Conservation (phyloP, 148 eudicot species). For the Rhododendron griersonianum region DNA sequence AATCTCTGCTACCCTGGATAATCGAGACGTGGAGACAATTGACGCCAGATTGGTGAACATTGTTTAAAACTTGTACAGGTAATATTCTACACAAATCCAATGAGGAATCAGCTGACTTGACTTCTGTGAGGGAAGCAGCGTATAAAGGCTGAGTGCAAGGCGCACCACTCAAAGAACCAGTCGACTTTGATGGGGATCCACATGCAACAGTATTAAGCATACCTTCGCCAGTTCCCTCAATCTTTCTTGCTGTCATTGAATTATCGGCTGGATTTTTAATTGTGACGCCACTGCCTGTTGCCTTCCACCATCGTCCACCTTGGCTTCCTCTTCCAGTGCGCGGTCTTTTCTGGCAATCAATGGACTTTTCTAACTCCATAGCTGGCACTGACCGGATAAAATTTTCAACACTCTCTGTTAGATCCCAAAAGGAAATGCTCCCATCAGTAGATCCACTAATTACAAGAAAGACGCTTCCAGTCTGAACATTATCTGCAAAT, state of each 20-base stretch:
- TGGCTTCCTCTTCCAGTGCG: slow-evolving; percentile 99
- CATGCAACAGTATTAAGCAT: slow-evolving; percentile 7
- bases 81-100: slow-evolving; percentile 27
- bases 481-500: slow-evolving; percentile 43
- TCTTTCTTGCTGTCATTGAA: slow-evolving; percentile 13
- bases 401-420: slow-evolving; percentile 55
- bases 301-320: slow-evolving; percentile 96
- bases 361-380: slow-evolving; percentile 45
- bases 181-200: slow-evolving; percentile 23
- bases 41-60: slow-evolving; percentile 92
- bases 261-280: slow-evolving; percentile 19
- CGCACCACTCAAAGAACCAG: slow-evolving; percentile 11
- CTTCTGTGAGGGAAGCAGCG: slow-evolving; percentile 28
- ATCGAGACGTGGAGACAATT: slow-evolving; percentile 72
- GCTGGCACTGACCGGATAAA: slow-evolving; percentile 51
- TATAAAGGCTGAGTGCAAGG: slow-evolving; percentile 8
- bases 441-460: slow-evolving; percentile 95
- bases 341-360: slow-evolving; percentile 80
- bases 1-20: slow-evolving; percentile 14
- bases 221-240: slow-evolving; percentile 13
- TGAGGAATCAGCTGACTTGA: slow-evolving; percentile 26
- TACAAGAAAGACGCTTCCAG: slow-evolving; percentile 51
- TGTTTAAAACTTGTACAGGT: slow-evolving; percentile 52
- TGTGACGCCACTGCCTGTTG: slow-evolving; percentile 23
- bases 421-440: slow-evolving; percentile 92